Evolutionary conservation across 1,139 yeast species (phyloP), one percentile per base, ranked within the genome.

Genomic region (Insectozyma bohioensis): DNA sequence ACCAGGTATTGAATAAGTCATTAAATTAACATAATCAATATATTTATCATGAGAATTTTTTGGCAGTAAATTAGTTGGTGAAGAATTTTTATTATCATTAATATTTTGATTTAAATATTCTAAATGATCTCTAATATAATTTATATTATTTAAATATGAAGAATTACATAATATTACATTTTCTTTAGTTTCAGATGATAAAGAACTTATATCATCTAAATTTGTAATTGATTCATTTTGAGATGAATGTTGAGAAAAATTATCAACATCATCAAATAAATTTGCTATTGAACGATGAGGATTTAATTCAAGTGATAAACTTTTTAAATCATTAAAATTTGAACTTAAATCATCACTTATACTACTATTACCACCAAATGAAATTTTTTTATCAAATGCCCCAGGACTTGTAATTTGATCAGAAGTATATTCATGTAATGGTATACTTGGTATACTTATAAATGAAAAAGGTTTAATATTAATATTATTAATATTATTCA

Each of bases 61-160:
- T 17, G 35, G 32, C 7, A 34, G 30, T 19, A 23, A 23, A 14
- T 28, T 26, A 9, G 34, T 33, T 20, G 33, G 24, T 25, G 30
- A 38, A 26, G 26, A 12, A 24, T 25, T 25, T 11, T 4, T 9
- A 10, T 21, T 22, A 29, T 29, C 34, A 31, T 42, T 41, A 17
- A 30, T 40, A 12, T 42, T 38, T 34, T 51, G 54, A 22, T 42
- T 46, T 24, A 61, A 43, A 39, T 44, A 56, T 20, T 48, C 46
- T 23, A 41, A 41, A 20, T 58, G 60, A 32, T 52, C 52, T 20
- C 50, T 34, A 12, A 46, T 47, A 36, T 56, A 54, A 42, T 52
- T 51, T 24, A 59, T 48, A 40, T 57, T 55, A 30, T 49, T 56
- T 18, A 60, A 45, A 38, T 52, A 61, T 24, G 63, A 58, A 6